Evolutionary conservation across 2,329 filamentous ascomycete genomes (phyloP).

Genomic region (Fusarium tuaranense): DNA sequence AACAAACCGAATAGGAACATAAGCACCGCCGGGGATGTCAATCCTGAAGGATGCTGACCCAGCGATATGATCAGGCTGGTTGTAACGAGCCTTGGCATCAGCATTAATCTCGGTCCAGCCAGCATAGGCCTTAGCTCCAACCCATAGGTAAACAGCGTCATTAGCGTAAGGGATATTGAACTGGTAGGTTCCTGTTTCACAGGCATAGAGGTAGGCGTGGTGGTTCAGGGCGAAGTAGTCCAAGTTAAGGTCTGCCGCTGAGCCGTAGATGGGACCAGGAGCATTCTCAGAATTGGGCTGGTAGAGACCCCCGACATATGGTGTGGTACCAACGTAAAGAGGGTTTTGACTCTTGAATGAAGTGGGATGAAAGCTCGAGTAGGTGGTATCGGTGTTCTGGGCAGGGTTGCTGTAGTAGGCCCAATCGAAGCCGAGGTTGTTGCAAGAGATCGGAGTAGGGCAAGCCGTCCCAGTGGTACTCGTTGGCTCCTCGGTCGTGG

Average conservation of each 20-base stretch:
- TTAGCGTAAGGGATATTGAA: background rate
- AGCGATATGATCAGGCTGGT: background rate
- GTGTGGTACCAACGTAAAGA: background rate
- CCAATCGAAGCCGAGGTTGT: conserved; percentile 7
- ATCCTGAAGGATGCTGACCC: background rate
- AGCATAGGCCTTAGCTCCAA: background rate
- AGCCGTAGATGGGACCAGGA: background rate
- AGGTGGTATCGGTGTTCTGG: conserved; percentile 1
- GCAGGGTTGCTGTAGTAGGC: conserved; percentile 3
- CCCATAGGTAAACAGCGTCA: background rate
- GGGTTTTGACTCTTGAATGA: background rate
- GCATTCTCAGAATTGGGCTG: background rate
- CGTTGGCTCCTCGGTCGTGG: background rate
- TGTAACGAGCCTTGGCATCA: background rate
- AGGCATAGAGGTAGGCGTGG: background rate
- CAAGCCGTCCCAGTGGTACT: background rate
- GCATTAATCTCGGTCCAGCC: background rate
- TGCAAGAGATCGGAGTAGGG: background rate
- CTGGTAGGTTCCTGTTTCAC: background rate
- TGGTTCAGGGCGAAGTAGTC: background rate
- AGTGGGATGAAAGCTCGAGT: background rate
- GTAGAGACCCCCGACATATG: background rate
- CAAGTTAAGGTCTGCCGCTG: background rate
- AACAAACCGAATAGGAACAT: background rate
- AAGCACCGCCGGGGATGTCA: background rate